A percentile compares a stretch with the other conserved stretches of the same genome.
Evolutionary conservation across 257 asterid genomes (phyloP).

Genomic region (Salvia miltiorrhiza): DNA sequence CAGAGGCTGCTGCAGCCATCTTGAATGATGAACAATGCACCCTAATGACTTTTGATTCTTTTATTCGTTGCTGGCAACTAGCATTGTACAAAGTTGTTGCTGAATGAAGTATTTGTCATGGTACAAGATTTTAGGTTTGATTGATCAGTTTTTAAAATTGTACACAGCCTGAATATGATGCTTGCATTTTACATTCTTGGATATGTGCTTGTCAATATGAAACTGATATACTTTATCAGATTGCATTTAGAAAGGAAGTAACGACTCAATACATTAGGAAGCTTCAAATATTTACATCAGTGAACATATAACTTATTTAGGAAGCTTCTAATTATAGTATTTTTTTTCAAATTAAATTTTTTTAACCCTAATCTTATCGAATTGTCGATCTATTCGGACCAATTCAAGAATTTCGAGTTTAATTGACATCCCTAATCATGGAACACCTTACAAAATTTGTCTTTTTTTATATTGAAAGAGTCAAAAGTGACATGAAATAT

Average conservation of each 20-base stretch:
- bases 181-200: conserved; percentile 3
- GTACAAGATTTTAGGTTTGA: not conserved
- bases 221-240: not conserved
- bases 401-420: too few species aligned
- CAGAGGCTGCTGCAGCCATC: conserved; percentile 43
- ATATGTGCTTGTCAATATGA: not conserved
- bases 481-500: too few species aligned
- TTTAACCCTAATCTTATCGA: too few species aligned
- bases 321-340: too few species aligned
- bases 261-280: too few species aligned
- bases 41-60: not conserved
- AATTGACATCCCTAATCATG: too few species aligned
- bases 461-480: too few species aligned
- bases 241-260: not conserved
- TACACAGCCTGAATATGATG: not conserved
- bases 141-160: not conserved
- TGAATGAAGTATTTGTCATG: not conserved
- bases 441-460: too few species aligned
- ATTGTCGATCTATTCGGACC: too few species aligned
- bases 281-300: too few species aligned
- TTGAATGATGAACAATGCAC: conserved; percentile 12
- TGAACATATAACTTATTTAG: too few species aligned
- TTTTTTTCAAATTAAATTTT: too few species aligned
- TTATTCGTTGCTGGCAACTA: not conserved
- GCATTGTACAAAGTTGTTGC: not conserved